phyloP scores from a whole-genome alignment of 169 alveolate species.

The Cryptosporidium parvum region DNA sequence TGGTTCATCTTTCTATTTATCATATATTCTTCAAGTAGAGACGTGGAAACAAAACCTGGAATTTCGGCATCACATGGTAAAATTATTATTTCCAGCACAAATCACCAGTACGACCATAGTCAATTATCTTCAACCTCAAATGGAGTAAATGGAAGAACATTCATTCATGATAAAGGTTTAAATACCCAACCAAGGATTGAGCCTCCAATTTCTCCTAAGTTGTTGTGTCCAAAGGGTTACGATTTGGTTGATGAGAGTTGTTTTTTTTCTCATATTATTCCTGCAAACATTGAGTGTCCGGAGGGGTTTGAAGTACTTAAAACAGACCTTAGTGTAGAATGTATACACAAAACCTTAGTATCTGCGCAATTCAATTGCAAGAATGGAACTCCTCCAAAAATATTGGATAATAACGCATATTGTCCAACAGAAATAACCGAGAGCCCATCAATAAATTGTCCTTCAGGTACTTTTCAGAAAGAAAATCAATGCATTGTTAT shows the following conservation, averaged over 20 bases:
- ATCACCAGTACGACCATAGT: neutral
- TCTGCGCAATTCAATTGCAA: constrained; percentile 44
- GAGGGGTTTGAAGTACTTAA: constrained; percentile 48
- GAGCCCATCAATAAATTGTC: constrained; percentile 24
- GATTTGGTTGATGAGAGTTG: constrained; percentile 46
- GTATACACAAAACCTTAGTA: constrained; percentile 10
- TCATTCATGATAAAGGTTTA: constrained; percentile 52
- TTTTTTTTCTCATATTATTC: constrained; percentile 36
- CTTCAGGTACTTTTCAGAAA: constrained; percentile 31
- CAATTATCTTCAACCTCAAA: neutral
- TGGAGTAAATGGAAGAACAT: constrained; percentile 43
- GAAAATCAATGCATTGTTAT: constrained; percentile 20
- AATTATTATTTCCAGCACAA: constrained; percentile 17
- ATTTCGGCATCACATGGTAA: constrained; percentile 65
- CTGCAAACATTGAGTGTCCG: constrained; percentile 72
- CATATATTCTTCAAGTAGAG: neutral
- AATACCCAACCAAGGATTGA: constrained; percentile 13
- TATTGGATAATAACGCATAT: constrained; percentile 23
- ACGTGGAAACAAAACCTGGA: constrained; percentile 57
- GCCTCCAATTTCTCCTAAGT: constrained; percentile 52
- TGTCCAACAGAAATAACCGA: constrained; percentile 57
- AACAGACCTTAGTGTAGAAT: constrained; percentile 25
- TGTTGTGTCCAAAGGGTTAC: constrained; percentile 59
- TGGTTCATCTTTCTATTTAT: constrained; percentile 18
- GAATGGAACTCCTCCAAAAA: constrained; percentile 67